Evolutionary conservation across 805 yeast species (phyloP).

Genomic region (Hanseniaspora meyeri): DNA sequence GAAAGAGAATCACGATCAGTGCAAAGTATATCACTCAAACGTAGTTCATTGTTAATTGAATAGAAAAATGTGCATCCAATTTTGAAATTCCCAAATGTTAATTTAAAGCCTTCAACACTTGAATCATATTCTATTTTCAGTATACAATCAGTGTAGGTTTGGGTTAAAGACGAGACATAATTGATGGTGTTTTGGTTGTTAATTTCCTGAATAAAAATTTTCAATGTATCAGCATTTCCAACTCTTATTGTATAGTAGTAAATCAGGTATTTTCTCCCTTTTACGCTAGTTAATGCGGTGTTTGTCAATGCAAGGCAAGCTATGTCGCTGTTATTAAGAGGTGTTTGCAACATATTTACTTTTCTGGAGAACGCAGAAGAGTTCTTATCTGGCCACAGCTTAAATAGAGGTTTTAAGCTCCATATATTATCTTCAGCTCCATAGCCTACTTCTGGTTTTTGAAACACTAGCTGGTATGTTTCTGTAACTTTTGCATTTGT

Average conservation of each 20-base stretch:
- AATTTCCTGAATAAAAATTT: background rate
- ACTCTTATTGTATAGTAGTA: background rate
- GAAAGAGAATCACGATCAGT: background rate
- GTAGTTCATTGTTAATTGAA: no score
- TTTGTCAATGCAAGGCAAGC: background rate
- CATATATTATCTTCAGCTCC: no score
- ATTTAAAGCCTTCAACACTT: no score
- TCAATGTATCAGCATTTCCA: background rate
- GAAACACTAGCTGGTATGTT: background rate
- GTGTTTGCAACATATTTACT: background rate
- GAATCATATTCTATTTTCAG: no score
- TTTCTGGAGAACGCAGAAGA: background rate
- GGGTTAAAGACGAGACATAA: background rate
- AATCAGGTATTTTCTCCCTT: background rate
- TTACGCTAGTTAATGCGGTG: background rate
- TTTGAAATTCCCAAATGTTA: no score
- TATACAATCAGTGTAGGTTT: background rate
- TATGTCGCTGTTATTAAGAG: background rate
- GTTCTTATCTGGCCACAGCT: background rate
- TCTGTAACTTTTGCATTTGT: background rate
- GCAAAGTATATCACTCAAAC: background rate
- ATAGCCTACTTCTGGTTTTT: no score
- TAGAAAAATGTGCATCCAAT: no score
- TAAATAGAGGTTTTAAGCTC: no score
- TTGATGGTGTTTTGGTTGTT: background rate